phyloP scores from a whole-genome alignment of 2,329 filamentous ascomycete genomes.

The Parafenestella ontariensis region DNA sequence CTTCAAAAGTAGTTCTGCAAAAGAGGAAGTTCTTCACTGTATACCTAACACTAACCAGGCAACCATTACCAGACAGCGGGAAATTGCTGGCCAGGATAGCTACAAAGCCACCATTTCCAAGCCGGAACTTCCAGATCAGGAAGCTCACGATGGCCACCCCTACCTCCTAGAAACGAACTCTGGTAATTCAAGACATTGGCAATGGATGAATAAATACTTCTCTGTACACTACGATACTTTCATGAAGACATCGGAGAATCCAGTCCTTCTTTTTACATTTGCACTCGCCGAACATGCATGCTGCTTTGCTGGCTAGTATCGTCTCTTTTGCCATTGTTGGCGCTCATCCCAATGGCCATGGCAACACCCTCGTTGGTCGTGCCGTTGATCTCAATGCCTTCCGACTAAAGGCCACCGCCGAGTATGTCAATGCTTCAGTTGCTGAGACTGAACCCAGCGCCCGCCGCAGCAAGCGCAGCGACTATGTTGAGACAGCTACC shows the following conservation, averaged over 20 bases:
- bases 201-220: neutral
- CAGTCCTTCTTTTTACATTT: neutral
- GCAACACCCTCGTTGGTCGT: neutral
- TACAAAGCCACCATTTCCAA: neutral
- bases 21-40: neutral
- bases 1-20: neutral
- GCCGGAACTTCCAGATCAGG: slow-evolving; percentile 1
- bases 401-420: slow-evolving; percentile 10
- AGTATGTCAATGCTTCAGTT: slow-evolving; percentile 19
- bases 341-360: slow-evolving; percentile 1
- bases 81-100: neutral
- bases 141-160: slow-evolving; percentile 1
- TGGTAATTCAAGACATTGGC: neutral
- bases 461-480: slow-evolving; percentile 1
- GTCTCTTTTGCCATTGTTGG: slow-evolving; percentile 1
- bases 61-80: neutral
- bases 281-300: neutral
- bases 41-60: neutral
- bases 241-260: neutral
- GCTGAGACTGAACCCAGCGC: slow-evolving; percentile 1
- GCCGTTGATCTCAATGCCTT: slow-evolving; percentile 26
- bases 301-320: slow-evolving; percentile 1
- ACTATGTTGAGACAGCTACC: slow-evolving; percentile 4
- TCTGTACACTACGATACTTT: neutral
- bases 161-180: neutral